Base-by-base conservation (phyloP, 2,329 filamentous ascomycete genomes). In the Aspergillus quadrilineatus region DNA sequence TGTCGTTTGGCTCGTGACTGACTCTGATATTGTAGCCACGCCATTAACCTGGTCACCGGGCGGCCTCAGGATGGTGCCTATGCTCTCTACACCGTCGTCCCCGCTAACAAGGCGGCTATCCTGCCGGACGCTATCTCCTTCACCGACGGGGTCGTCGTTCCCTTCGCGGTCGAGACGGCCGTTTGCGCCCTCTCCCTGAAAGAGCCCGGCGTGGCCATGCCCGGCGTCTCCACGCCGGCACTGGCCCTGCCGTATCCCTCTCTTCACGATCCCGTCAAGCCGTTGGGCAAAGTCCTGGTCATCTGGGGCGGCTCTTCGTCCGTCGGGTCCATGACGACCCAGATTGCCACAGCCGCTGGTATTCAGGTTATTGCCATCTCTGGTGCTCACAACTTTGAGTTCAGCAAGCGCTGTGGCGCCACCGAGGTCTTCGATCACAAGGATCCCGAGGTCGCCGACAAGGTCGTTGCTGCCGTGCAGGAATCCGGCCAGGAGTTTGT, bases 301-400 rank as follows among this genome's bases (percentile, higher is more conserved):
- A 62, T 80, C 26, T 80, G 76, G 71, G 78, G 77, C 28, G 78
- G 74, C 1, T 71, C 74, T 4, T 75, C 74, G 0, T 75, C 73
- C 0, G 74, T 78, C 12, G 78, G 78, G 0, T 69, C 71, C n/a
- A 71, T 70, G 17, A 71, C 72, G 1, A 71, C 79, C 7, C 77
- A 80, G 57, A 67, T 78, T 49, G 70, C 78, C 12, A 65, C 65
- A 2, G 73, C 71, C 15, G 69, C 75, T 14, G 76, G 75, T 3
- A 71, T 73, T 39, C 67, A 63, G 8, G 73, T 77, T 10, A 67
- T 77, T 48, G 62, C 74, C 1, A 75, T 75, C 4, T 74, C 73
- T 3, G 72, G 72, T 5, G 58, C 55, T 22, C 68, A 69, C 50
- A 72, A 79, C 56, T 71, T 75, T 55, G 65, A 66, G 4, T 70